Evolutionary conservation across 2,329 filamentous ascomycete species (phyloP), one percentile per base, ranked within the genome.

Genomic region (Sarocladiaceae sp.): DNA sequence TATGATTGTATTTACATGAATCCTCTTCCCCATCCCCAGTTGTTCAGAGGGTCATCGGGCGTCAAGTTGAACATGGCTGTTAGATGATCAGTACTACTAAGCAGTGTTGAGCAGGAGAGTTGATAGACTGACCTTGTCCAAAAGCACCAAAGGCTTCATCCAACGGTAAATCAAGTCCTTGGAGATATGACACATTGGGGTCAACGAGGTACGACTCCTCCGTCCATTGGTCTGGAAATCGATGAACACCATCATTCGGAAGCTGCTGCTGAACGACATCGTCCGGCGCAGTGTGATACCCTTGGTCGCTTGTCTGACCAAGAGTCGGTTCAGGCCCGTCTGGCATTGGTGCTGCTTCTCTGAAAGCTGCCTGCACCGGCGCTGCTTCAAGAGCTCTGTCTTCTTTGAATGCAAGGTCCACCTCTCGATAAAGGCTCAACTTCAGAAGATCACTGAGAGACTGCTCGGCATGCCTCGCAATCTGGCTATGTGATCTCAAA

Each of bases 391-490:
- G 29, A 33, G 29, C 29, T 33, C 29, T 8, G 8, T 33, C 29
- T 33, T 15, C 29, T 15, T 33, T 8, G 29, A 33, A 33, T 33
- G 29, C 29, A 33, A 33, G 29, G 15, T 33, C 29, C 10, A 33
- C 29, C 15, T 33, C 29, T 33, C 29, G 8, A 15, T 33, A 15
- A 8, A 33, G 29, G 29, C 29, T 33, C 10, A 33, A 58, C 50
- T 60, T 60, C 48, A 63, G 53, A n/a, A 64, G 53, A 17, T 58
- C 57, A 2, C 60, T 64, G 22, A 64, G 52, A 33, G 64, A 55
- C 39, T 63, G 57, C 26, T 62, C 61, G 1, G 60, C 59, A 39
- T 64, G 60, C 33, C 56, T 53, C 8, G 62, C 62, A 35, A 64
- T 62, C 13, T 58, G 57, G 53, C 60, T 64, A 23, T 56, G 54